Percentiles rank a stretch among this genome's conserved stretches.
Evolutionary conservation across 1,139 yeast species (phyloP).

Genomic region (Geotrichum reessii): DNA sequence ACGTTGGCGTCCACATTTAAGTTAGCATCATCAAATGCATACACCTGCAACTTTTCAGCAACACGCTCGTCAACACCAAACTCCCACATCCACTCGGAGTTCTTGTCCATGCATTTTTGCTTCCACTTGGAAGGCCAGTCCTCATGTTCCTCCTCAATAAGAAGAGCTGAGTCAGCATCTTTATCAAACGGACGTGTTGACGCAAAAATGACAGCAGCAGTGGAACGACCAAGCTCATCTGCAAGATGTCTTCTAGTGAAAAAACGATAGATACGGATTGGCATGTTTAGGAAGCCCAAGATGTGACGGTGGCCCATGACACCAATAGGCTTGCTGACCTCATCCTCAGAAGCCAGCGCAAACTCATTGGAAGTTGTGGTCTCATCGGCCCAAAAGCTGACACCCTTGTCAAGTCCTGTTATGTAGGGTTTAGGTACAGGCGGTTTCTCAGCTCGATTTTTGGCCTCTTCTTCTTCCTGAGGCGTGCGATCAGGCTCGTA

Average conservation of each 20-base stretch:
- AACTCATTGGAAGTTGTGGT: slow-evolving; percentile 61
- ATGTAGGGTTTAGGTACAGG: slow-evolving; percentile 55
- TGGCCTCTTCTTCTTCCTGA: slow-evolving; percentile 20
- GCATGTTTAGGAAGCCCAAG: slow-evolving; percentile 72
- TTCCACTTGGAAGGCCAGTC: slow-evolving; percentile 95
- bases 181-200: slow-evolving; percentile 48
- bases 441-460: slow-evolving; percentile 34
- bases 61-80: slow-evolving; percentile 66
- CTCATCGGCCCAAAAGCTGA: slow-evolving; percentile 25
- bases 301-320: slow-evolving; percentile 70
- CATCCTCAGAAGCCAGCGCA: slow-evolving; percentile 27
- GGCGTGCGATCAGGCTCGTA: slow-evolving; percentile 21
- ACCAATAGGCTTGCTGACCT: slow-evolving; percentile 51
- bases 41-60: slow-evolving; percentile 51
- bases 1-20: neutral
- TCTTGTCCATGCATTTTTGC: slow-evolving; percentile 57
- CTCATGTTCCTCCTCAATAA: slow-evolving; percentile 58
- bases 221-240: slow-evolving; percentile 58
- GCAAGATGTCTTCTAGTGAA: slow-evolving; percentile 69
- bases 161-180: slow-evolving; percentile 50
- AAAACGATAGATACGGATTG: slow-evolving; percentile 69
- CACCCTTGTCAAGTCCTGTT: slow-evolving; percentile 46
- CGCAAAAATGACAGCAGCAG: slow-evolving; percentile 56
- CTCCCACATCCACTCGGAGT: slow-evolving; percentile 87
- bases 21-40: slow-evolving; percentile 27